Percentiles rank a stretch among this genome's conserved stretches.
Conservation (phyloP, 2,329 filamentous ascomycete species). For the Chrysosporium queenslandicum region DNA sequence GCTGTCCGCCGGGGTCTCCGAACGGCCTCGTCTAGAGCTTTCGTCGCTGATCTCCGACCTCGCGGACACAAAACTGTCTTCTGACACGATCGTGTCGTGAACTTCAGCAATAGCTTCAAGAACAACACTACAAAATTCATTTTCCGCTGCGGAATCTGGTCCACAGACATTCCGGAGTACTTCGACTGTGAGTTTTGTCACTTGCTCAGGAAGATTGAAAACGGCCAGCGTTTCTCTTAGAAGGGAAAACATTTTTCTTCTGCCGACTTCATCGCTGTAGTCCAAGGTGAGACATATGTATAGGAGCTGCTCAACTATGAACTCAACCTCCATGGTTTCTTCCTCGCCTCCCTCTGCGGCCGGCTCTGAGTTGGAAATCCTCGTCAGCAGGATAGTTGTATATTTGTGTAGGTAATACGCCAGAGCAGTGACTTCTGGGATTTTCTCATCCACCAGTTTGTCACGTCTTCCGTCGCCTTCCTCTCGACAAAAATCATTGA, state of each 20-base stretch:
- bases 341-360: slow-evolving; percentile 64
- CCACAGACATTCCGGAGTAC: slow-evolving; percentile 76
- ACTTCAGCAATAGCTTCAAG: slow-evolving; percentile 93
- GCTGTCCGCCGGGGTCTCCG: slow-evolving; percentile 39
- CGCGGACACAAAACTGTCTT: slow-evolving; percentile 90
- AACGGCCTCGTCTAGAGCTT: slow-evolving; percentile 41
- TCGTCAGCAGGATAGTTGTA: slow-evolving; percentile 46
- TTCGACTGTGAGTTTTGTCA: slow-evolving; percentile 77
- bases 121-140: slow-evolving; percentile 47
- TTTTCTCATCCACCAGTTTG: slow-evolving; percentile 74
- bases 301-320: slow-evolving; percentile 88
- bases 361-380: slow-evolving; percentile 31
- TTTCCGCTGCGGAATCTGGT: slow-evolving; percentile 40
- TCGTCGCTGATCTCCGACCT: slow-evolving; percentile 69
- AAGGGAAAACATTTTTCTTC: slow-evolving; percentile 89
- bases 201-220: slow-evolving; percentile 80
- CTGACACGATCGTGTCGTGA: slow-evolving; percentile 73
- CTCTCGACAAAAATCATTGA: slow-evolving; percentile 82
- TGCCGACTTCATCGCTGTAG: slow-evolving; percentile 93
- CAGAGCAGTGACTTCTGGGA: slow-evolving; percentile 86
- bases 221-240: slow-evolving; percentile 77
- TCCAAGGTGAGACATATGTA: slow-evolving; percentile 87
- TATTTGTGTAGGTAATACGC: slow-evolving; percentile 80
- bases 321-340: slow-evolving; percentile 81
- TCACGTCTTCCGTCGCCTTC: slow-evolving; percentile 66